These are phyloP conservation scores for Trichoderma polysporum DNA, from an alignment of 2,329 filamentous ascomycete species.

Conservation along the genomic window DNA sequence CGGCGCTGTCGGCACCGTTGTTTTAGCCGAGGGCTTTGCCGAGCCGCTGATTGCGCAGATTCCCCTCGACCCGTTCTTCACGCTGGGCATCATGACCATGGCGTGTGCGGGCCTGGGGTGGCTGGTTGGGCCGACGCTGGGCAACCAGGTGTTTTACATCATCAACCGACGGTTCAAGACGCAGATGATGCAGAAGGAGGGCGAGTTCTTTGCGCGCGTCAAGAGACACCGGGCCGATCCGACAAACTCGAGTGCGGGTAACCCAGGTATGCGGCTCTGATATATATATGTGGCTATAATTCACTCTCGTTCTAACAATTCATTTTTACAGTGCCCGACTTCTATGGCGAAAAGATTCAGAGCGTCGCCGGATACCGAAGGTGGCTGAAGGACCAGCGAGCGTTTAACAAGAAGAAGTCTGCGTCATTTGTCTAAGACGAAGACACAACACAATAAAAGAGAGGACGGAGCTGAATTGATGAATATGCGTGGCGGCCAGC, in stretches of 20 bases:
- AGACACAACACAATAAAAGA: background rate
- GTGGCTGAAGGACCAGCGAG: conserved; percentile 96
- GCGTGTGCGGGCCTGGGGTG: conserved; percentile 80
- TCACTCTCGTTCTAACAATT: background rate
- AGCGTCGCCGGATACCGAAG: conserved; percentile 87
- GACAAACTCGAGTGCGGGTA: conserved; percentile 80
- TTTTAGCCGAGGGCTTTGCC: conserved; percentile 69
- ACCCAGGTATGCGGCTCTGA: conserved; percentile 59
- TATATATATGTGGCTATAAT: too few species aligned
- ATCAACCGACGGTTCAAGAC: conserved; percentile 68
- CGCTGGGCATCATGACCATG: conserved; percentile 76
- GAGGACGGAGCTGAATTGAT: background rate
- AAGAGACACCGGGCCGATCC: conserved; percentile 92
- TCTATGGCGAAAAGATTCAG: conserved; percentile 97
- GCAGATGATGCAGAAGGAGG: conserved; percentile 85
- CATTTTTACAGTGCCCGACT: conserved; percentile 70
- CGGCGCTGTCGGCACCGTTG: conserved; percentile 61
- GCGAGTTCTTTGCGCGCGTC: conserved; percentile 87
- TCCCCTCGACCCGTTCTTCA: conserved; percentile 83
- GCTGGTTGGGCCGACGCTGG: conserved; percentile 81
- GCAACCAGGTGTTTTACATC: conserved; percentile 75
- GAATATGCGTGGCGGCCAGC: background rate
- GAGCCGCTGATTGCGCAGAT: conserved; percentile 70
- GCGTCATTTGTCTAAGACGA: conserved; percentile 56
- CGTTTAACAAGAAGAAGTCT: conserved; percentile 94